Conservation (phyloP, 768 basidiomycete genomes). For the Pulveroboletus sp. region DNA sequence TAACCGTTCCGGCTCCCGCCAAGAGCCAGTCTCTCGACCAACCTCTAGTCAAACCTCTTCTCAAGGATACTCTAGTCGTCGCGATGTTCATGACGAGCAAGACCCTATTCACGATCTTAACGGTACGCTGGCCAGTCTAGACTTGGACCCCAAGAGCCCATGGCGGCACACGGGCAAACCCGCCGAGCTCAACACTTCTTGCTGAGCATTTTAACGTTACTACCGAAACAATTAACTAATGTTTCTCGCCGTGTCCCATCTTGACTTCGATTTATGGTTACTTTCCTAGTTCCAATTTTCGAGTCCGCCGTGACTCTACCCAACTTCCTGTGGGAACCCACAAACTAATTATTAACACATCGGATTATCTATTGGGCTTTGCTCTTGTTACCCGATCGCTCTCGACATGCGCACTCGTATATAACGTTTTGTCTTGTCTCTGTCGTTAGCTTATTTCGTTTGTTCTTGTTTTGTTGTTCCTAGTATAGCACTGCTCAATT, state of each 20-base stretch:
- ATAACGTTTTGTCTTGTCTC: slow-evolving; percentile 34
- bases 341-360: slow-evolving; percentile 27
- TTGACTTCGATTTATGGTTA: slow-evolving; percentile 24
- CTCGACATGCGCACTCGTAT: slow-evolving; percentile 35
- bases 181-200: slow-evolving; percentile 16
- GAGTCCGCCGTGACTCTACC: slow-evolving; percentile 17
- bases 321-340: slow-evolving; percentile 16
- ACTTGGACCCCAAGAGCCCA: slow-evolving; percentile 49
- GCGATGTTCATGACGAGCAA: slow-evolving; percentile 36
- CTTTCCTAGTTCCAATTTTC: slow-evolving; percentile 14
- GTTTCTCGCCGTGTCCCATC: slow-evolving; percentile 10
- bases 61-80: slow-evolving; percentile 21
- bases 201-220: slow-evolving; percentile 16
- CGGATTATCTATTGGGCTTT: slow-evolving; percentile 33
- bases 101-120: slow-evolving; percentile 69
- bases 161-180: slow-evolving; percentile 30
- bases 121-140: slow-evolving; percentile 72
- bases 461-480: slow-evolving; percentile 33
- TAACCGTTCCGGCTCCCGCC: slow-evolving; percentile 41
- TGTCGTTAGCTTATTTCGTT: slow-evolving; percentile 24
- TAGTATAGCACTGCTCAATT: slow-evolving; percentile 5
- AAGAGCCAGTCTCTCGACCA: slow-evolving; percentile 54
- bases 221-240: slow-evolving; percentile 4
- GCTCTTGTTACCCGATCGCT: slow-evolving; percentile 37
- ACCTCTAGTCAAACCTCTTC: slow-evolving; percentile 44